Percentiles rank a stretch among this genome's conserved stretches.
Conservation (phyloP, 2,329 filamentous ascomycete genomes). For the Diaporthe sp. region DNA sequence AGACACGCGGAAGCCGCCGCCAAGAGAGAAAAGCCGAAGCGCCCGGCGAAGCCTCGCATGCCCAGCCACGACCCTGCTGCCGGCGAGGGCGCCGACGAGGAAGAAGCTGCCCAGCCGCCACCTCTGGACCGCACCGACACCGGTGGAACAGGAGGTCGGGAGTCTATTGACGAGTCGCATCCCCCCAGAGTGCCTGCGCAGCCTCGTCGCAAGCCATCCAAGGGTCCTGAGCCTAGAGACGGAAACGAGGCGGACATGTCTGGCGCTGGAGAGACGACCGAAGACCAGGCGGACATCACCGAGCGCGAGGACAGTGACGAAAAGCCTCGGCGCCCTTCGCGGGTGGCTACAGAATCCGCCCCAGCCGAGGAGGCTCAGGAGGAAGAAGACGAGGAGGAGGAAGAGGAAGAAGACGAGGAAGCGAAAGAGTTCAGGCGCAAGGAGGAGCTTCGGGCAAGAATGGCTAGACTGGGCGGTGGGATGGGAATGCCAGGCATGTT, state of each 20-base stretch:
- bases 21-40: conserved; percentile 91
- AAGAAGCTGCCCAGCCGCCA: conserved; percentile 47
- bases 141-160: conserved; percentile 58
- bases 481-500: conserved; percentile 98
- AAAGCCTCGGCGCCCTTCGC: conserved; percentile 53
- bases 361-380: conserved; percentile 51
- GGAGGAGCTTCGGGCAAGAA: conserved; percentile 90
- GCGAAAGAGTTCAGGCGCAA: conserved; percentile 88
- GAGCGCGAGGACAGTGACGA: conserved; percentile 82
- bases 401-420: conserved; percentile 85
- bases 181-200: conserved; percentile 52
- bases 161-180: conserved; percentile 62
- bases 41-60: conserved; percentile 69
- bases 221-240: conserved; percentile 61
- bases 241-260: conserved; percentile 75
- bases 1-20: conserved; percentile 80
- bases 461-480: conserved; percentile 98
- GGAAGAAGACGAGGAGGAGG: conserved; percentile 66
- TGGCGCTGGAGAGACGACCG: conserved; percentile 71
- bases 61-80: conserved; percentile 57
- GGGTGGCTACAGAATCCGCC: conserved; percentile 50
- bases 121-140: conserved; percentile 58
- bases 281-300: conserved; percentile 67
- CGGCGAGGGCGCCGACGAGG: conserved; percentile 41
- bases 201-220: conserved; percentile 61